These are phyloP conservation scores for Copromyces sp. DNA, from an alignment of 495 filamentous ascomycete genomes.

Conservation along the genomic window DNA sequence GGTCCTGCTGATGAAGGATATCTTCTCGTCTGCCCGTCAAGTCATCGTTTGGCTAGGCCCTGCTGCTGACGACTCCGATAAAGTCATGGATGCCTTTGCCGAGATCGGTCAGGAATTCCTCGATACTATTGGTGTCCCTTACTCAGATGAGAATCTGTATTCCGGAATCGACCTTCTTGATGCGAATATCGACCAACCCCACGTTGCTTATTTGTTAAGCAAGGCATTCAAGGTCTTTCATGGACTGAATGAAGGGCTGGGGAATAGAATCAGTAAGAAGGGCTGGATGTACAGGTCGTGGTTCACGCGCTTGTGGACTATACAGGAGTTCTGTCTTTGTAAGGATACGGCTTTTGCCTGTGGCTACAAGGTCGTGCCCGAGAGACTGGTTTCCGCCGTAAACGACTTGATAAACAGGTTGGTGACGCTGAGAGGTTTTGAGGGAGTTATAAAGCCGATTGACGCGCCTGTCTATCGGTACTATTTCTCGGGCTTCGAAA, in stretches of 20 bases:
- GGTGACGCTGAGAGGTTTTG: not conserved
- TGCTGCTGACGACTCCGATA: not conserved
- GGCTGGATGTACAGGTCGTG: slow-evolving; percentile 1
- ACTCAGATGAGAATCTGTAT: not conserved
- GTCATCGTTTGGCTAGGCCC: slow-evolving; percentile 21
- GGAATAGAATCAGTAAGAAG: too few species aligned
- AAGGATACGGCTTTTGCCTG: slow-evolving; percentile 16
- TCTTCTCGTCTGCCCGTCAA: slow-evolving; percentile 13
- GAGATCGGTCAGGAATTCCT: not conserved
- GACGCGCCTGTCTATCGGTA: not conserved
- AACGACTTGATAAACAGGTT: not conserved
- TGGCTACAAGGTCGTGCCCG: not conserved
- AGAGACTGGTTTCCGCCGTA: not conserved
- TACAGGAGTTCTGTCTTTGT: slow-evolving; percentile 21
- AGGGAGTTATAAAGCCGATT: not conserved
- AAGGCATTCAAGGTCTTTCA: not conserved
- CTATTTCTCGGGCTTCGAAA: rapidly evolving
- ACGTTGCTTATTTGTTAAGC: not conserved
- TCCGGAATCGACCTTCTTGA: not conserved
- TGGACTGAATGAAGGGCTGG: not conserved
- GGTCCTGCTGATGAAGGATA: slow-evolving; percentile 18
- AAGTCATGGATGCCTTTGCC: not conserved
- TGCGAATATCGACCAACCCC: not conserved
- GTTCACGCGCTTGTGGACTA: slow-evolving; percentile 24
- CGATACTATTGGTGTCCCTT: not conserved